A percentile compares a stretch with the other conserved stretches of the same genome.
Conservation (phyloP, 2,329 filamentous ascomycete species). For the Kalmusia sp. region DNA sequence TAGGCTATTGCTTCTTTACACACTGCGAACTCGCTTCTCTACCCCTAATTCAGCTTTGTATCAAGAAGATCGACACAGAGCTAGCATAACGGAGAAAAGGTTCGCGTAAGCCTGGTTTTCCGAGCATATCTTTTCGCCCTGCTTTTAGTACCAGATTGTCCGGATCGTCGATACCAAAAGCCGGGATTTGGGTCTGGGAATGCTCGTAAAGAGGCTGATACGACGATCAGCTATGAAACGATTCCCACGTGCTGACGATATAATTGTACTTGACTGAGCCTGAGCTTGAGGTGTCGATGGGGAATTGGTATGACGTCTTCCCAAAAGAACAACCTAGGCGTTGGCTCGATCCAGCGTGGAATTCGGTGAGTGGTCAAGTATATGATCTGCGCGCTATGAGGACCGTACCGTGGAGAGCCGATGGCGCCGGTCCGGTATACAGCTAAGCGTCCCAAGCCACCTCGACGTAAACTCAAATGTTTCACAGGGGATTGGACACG, state of each 20-base stretch:
- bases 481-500: not conserved
- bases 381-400: conserved; percentile 1
- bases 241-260: too few species aligned
- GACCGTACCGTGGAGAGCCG: conserved; percentile 1
- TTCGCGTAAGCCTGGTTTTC: not conserved
- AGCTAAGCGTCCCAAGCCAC: not conserved
- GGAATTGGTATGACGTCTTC: not conserved
- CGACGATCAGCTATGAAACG: too few species aligned
- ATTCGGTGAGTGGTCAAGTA: not conserved
- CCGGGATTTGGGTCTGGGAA: too few species aligned
- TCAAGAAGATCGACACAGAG: not conserved
- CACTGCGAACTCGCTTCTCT: not conserved
- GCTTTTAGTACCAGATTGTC: not conserved
- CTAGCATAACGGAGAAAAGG: not conserved
- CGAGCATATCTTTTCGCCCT: not conserved
- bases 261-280: too few species aligned
- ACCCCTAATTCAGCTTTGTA: not conserved
- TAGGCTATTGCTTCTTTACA: not conserved
- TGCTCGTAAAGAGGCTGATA: too few species aligned
- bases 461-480: not conserved
- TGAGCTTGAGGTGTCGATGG: not conserved
- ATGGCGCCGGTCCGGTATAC: not conserved
- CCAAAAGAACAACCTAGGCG: not conserved
- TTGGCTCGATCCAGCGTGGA: not conserved
- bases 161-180: too few species aligned